These are phyloP conservation scores for Chlamydomonas asymmetrica DNA, from an alignment of 139 green algal genomes.

Conservation along the genomic window DNA sequence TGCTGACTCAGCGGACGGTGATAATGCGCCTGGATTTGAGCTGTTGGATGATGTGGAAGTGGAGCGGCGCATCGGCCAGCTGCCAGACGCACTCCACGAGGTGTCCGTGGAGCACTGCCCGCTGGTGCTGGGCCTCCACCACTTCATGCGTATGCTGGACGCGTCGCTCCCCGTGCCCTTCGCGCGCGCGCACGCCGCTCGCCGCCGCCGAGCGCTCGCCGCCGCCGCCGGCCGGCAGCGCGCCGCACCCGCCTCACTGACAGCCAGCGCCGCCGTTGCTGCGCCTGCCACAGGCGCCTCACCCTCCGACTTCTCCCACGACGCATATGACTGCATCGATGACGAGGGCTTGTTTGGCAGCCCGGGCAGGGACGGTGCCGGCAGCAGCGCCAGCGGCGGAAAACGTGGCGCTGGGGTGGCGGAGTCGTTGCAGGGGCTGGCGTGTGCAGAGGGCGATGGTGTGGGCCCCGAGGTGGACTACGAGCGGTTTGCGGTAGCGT, in stretches of 20 bases:
- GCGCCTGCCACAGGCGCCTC: too few relatives aligned
- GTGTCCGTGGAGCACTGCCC: neutral
- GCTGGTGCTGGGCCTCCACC: slow-evolving; percentile 13
- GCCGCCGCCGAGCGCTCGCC: neutral
- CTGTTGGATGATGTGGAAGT: slow-evolving; percentile 1
- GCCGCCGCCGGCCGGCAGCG: too few relatives aligned
- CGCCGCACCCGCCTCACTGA: too few relatives aligned
- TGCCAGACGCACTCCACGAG: neutral
- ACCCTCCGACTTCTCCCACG: neutral
- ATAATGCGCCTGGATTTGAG: neutral
- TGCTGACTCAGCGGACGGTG: too few relatives aligned
- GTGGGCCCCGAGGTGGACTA: slow-evolving; percentile 23
- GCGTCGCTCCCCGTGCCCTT: slow-evolving; percentile 6
- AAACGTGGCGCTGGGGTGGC: neutral
- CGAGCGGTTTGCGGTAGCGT: slow-evolving; percentile 20
- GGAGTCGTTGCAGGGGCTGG: neutral
- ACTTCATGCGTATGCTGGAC: slow-evolving; percentile 8
- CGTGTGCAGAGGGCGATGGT: neutral
- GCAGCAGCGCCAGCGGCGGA: neutral
- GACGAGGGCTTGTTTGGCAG: neutral
- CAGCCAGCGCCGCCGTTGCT: too few relatives aligned
- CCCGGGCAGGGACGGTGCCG: neutral
- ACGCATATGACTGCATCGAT: too few relatives aligned
- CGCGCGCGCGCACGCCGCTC: neutral
- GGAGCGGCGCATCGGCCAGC: neutral